phyloP scores from a whole-genome alignment of 2,329 filamentous ascomycete species.

The Pseudogymnoascus sp. region DNA sequence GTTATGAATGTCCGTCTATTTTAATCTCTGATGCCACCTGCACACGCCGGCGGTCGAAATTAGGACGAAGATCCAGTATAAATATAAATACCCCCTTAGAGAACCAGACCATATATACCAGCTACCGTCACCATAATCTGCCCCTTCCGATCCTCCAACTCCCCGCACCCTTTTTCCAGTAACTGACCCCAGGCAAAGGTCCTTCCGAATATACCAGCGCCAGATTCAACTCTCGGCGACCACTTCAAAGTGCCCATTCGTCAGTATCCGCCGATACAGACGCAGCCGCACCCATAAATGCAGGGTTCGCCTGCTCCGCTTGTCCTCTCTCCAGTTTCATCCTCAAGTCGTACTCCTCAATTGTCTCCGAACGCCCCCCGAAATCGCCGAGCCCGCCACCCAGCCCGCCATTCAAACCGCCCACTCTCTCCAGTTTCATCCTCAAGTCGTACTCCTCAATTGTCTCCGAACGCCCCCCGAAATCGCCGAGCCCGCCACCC shows the following conservation, averaged over 20 bases:
- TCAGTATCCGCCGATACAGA: background rate
- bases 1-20: background rate
- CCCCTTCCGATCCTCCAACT: too few species aligned
- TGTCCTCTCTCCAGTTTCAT: background rate
- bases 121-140: background rate
- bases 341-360: background rate
- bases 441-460: background rate
- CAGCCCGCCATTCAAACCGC: background rate
- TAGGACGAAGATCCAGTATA: background rate
- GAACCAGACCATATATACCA: background rate
- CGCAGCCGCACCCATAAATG: background rate
- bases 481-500: too few species aligned
- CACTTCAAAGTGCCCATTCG: background rate
- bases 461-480: background rate
- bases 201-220: background rate
- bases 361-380: background rate
- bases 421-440: too few species aligned
- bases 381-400: too few species aligned
- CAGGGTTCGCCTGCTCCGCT: background rate
- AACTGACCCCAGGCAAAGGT: too few species aligned
- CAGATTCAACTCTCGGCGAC: background rate
- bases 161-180: too few species aligned
- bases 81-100: background rate
- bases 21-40: background rate
- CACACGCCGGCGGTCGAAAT: background rate